Conservation (phyloP, 1,139 yeast species). For the Pichia sp. region DNA sequence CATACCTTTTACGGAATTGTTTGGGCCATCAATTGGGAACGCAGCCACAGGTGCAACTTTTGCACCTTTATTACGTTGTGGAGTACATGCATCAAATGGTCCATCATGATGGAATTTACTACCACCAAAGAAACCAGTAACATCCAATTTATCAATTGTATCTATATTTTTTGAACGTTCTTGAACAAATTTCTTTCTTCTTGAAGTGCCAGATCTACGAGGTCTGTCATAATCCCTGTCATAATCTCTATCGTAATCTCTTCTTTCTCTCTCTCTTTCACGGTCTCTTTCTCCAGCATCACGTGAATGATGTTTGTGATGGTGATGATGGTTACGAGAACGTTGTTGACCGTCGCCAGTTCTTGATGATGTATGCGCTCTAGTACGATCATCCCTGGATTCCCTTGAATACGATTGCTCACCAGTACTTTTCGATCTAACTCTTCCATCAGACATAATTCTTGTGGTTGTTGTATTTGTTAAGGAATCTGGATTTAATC, state of each 20-base stretch:
- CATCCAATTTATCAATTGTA: constrained; percentile 90
- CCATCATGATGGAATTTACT: constrained; percentile 97
- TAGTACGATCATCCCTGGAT: not conserved
- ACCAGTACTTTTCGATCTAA: constrained; percentile 28
- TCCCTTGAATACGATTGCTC: constrained; percentile 13
- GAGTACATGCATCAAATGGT: constrained; percentile 97
- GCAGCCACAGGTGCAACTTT: constrained; percentile 91
- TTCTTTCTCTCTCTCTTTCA: constrained; percentile 7
- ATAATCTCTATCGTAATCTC: constrained; percentile 5
- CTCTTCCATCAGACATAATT: constrained; percentile 25
- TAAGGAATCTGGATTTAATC: constrained; percentile 18
- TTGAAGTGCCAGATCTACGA: constrained; percentile 16
- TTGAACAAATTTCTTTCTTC: constrained; percentile 23
- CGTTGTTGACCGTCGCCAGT: constrained; percentile 3
- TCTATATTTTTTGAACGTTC: constrained; percentile 58
- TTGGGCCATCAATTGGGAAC: constrained; percentile 93
- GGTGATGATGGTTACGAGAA: constrained; percentile 3
- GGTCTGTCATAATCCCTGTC: constrained; percentile 10
- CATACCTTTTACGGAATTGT: constrained; percentile 71
- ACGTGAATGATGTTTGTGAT: constrained; percentile 6
- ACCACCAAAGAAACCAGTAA: constrained; percentile 90
- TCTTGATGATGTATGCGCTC: not conserved
- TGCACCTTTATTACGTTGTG: constrained; percentile 80
- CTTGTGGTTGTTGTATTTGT: constrained; percentile 23
- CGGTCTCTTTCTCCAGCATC: too few species aligned